These are phyloP conservation scores for Cordyceps cateniannulata DNA, from an alignment of 2,329 filamentous ascomycete genomes.

Conservation along the genomic window DNA sequence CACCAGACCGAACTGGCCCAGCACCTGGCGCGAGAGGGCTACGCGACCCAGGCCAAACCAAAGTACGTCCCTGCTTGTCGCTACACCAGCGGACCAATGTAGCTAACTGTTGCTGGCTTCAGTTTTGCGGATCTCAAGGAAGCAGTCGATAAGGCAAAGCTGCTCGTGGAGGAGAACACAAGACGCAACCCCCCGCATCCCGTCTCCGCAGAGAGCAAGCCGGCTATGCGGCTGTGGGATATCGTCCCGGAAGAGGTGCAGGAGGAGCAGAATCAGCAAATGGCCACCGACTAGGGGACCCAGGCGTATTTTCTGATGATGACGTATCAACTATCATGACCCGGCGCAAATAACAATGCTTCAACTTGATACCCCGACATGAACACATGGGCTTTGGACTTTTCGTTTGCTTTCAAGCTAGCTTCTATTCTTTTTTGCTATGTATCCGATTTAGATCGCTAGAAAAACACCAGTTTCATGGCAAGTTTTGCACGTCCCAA, in stretches of 20 bases:
- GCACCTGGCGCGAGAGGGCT: constrained; percentile 66
- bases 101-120: not conserved
- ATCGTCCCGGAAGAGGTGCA: constrained; percentile 26
- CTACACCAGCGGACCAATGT: not conserved
- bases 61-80: constrained; percentile 40
- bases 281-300: constrained; percentile 32
- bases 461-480: not conserved
- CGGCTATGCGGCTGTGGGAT: constrained; percentile 28
- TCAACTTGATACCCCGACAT: constrained; percentile 7
- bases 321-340: not conserved
- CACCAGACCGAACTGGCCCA: constrained; percentile 85
- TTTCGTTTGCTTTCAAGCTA: not conserved
- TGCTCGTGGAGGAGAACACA: constrained; percentile 30
- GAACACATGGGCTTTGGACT: not conserved
- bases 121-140: constrained; percentile 28
- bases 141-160: constrained; percentile 31
- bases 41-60: constrained; percentile 65
- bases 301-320: constrained; percentile 1
- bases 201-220: constrained; percentile 15
- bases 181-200: constrained; percentile 28
- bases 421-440: not conserved
- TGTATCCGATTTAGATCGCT: too few species aligned
- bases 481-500: constrained; percentile 51
- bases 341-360: not conserved
- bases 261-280: constrained; percentile 30